phyloP scores from a whole-genome alignment of 805 yeast species.

The Zygoascus biomembranicola region DNA sequence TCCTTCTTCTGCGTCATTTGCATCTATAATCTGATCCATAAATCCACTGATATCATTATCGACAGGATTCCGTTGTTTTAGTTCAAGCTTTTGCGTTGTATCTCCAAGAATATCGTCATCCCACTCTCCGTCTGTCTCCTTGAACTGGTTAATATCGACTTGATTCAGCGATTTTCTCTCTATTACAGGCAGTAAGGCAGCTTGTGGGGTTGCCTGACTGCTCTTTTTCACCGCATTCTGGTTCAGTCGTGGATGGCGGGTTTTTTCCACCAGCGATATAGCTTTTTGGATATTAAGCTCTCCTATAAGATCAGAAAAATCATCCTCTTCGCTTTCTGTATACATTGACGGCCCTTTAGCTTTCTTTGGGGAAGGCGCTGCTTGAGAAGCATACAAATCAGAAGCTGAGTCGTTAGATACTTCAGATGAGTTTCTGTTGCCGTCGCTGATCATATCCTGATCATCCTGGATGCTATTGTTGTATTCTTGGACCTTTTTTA shows the following conservation, averaged over 20 bases:
- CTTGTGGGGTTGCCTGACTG: background rate
- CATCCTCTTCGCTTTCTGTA: conserved; percentile 14
- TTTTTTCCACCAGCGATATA: background rate
- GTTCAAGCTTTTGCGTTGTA: background rate
- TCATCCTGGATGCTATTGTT: background rate
- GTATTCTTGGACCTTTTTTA: background rate
- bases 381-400: background rate
- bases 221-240: background rate
- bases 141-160: background rate
- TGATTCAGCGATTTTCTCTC: background rate
- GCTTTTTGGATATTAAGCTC: conserved; percentile 11
- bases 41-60: background rate
- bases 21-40: background rate
- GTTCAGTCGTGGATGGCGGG: background rate
- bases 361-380: background rate
- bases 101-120: background rate
- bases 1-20: background rate
- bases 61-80: background rate
- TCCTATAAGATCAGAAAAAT: conserved; percentile 13
- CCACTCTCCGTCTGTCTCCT: background rate
- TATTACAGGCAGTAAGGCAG: background rate
- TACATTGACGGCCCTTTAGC: background rate
- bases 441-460: background rate
- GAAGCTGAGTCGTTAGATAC: background rate
- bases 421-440: background rate